A percentile compares a stretch with the other conserved stretches of the same genome.
Evolutionary conservation across 1,139 yeast species (phyloP).

Genomic region (Taphrina flavorubra): DNA sequence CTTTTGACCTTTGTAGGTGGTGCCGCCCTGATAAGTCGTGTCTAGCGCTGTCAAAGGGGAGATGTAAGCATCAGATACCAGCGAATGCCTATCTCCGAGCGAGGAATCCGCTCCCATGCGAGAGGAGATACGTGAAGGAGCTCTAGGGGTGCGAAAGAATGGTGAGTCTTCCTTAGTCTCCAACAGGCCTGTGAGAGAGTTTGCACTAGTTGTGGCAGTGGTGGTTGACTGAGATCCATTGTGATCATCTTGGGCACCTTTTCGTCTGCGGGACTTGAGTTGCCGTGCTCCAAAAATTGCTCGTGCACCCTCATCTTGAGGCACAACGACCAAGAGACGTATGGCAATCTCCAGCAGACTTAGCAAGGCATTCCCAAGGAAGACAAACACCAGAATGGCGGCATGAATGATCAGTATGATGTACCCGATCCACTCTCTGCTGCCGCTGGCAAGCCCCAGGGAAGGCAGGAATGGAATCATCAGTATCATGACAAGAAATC

Average conservation of each 20-base stretch:
- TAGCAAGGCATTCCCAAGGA: constrained; percentile 50
- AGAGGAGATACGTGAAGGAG: constrained; percentile 20
- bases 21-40: background rate
- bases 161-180: constrained; percentile 39
- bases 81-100: constrained; percentile 5
- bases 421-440: constrained; percentile 52
- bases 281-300: constrained; percentile 47
- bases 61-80: constrained; percentile 8
- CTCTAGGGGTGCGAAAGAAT: constrained; percentile 27
- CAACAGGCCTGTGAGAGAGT: constrained; percentile 28
- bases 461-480: constrained; percentile 50
- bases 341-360: constrained; percentile 50
- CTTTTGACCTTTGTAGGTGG: background rate
- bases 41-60: background rate
- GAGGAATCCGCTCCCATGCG: constrained; percentile 20
- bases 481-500: constrained; percentile 49
- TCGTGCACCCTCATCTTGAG: constrained; percentile 46
- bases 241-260: constrained; percentile 31
- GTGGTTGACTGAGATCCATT: constrained; percentile 1
- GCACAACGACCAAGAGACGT: constrained; percentile 48
- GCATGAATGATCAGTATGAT: constrained; percentile 51
- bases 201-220: constrained; percentile 23
- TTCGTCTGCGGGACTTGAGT: constrained; percentile 46
- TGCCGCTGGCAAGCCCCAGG: constrained; percentile 46
- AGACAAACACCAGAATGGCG: constrained; percentile 48